These are phyloP conservation scores for Phlyctochytrium bullatum DNA, from an alignment of 192 early-diverging fungal genomes.

Conservation along the genomic window DNA sequence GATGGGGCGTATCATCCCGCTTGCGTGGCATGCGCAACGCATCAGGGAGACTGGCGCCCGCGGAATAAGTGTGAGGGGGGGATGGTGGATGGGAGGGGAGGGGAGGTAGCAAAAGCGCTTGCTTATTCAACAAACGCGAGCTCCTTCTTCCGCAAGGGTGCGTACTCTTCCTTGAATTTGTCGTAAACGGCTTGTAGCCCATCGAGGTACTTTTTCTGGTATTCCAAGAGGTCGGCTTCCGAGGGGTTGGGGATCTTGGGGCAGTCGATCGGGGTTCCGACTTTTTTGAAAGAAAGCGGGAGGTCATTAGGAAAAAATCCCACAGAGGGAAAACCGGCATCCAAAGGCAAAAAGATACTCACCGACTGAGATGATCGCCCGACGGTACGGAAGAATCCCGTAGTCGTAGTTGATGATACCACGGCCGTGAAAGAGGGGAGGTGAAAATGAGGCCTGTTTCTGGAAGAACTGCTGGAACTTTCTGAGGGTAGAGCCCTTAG, in stretches of 20 bases:
- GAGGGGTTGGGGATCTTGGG: constrained; percentile 57
- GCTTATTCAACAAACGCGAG: constrained; percentile 67
- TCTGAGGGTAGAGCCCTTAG: constrained; percentile 60
- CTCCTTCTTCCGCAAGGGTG: constrained; percentile 60
- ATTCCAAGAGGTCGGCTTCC: constrained; percentile 52
- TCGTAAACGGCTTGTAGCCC: constrained; percentile 63
- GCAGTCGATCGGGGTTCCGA: constrained; percentile 51
- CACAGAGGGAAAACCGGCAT: constrained; percentile 50
- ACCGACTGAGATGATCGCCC: constrained; percentile 39
- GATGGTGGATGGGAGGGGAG: too few species aligned
- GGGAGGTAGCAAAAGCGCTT: too few species aligned
- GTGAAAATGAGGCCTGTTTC: constrained; percentile 37
- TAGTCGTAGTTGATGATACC: constrained; percentile 83
- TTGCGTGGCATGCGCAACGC: too few species aligned
- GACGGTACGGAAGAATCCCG: constrained; percentile 50
- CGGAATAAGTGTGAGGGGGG: too few species aligned
- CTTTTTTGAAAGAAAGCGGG: constrained; percentile 16
- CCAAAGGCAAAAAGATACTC: constrained; percentile 44
- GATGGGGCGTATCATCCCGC: too few species aligned
- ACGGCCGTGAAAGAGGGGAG: constrained; percentile 74
- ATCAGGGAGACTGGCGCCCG: too few species aligned
- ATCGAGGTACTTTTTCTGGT: constrained; percentile 69
- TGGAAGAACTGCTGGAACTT: constrained; percentile 74
- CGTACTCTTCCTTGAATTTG: constrained; percentile 70
- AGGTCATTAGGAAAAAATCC: constrained; percentile 11